Base-by-base conservation (phyloP, 768 basidiomycete species). In the Russula lepida region DNA sequence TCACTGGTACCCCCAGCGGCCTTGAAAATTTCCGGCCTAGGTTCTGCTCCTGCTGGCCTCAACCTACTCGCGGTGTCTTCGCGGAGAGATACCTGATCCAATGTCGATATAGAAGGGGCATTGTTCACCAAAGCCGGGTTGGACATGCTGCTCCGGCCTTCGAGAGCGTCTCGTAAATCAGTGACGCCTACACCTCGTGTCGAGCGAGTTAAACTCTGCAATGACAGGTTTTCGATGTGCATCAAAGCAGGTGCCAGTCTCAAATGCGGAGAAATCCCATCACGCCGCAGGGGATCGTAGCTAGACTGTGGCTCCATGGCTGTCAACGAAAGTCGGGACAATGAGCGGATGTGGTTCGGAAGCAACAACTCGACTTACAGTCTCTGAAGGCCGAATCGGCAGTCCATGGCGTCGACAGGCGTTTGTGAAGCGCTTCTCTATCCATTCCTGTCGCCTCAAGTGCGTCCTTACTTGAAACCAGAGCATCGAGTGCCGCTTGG, bases 141-240 rank as follows among this genome's bases (percentile, higher is more conserved):
- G 17, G 90, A 91, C 80, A 88, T 82, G 69, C 87, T 89, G 66
- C 82, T 84, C 43, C 90, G 83, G 23, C 91, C 91, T 74, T 92
- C 90, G 4, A 97, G 75, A 4, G 94, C 94, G 66, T 94, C 92
- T 56, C 92, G 80, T 33, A 97, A 78, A 69, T 95, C 92, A 1
- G 83, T 85, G 25, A 95, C 92, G 25, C 93, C 94, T 17, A 95
- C 84, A 0, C 87, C 86, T 60, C 87, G 81, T 3, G 83, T 82
- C 4, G 89, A 88, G 58, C 89, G 81, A 21, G 88, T 81, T 59
- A 95, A 74, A 68, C 90, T 92, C 70, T 90, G 89, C 58, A 92
- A 77, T 6, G 94, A 95, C 35, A 91, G 77, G 71, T 95, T 95
- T 68, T 94, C 89, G 55, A 90, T 89, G 66, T 89, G 86, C 90